Conservation (phyloP, 305 asterid species). For the Fraxinus xanthoxyloides region DNA sequence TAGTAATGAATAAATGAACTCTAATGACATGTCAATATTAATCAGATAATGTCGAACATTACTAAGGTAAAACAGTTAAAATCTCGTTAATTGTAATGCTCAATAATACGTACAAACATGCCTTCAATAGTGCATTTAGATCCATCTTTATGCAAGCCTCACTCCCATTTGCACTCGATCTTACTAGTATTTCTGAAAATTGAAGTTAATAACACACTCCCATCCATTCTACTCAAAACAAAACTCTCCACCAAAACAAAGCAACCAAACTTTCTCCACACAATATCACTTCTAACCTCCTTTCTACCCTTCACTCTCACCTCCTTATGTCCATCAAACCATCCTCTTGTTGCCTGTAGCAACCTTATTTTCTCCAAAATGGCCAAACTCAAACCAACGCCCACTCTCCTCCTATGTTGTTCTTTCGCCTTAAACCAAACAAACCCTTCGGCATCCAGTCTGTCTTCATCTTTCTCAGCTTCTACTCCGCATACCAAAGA, state of each 20-base stretch:
- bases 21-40: neutral
- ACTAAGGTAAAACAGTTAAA: neutral
- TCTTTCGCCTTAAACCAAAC: conserved; percentile 56
- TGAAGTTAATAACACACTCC: conserved; percentile 62
- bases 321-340: conserved; percentile 64
- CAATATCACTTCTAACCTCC: conserved; percentile 38
- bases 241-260: conserved; percentile 79
- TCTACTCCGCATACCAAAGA: conserved; percentile 53
- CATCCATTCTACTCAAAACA: conserved; percentile 70
- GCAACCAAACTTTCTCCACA: conserved; percentile 68
- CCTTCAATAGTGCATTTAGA: neutral
- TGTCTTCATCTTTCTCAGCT: conserved; percentile 45
- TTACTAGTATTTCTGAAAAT: conserved; percentile 37
- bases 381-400: conserved; percentile 45
- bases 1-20: neutral
- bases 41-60: neutral
- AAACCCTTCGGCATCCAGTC: conserved; percentile 33
- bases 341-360: conserved; percentile 61
- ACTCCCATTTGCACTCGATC: conserved; percentile 55
- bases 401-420: conserved; percentile 26
- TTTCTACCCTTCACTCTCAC: conserved; percentile 53
- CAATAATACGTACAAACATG: neutral
- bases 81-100: neutral
- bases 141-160: conserved; percentile 12
- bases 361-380: conserved; percentile 57